Evolutionary conservation across 2,329 filamentous ascomycete species (phyloP).

Genomic region (Trichoderma oligosporum): DNA sequence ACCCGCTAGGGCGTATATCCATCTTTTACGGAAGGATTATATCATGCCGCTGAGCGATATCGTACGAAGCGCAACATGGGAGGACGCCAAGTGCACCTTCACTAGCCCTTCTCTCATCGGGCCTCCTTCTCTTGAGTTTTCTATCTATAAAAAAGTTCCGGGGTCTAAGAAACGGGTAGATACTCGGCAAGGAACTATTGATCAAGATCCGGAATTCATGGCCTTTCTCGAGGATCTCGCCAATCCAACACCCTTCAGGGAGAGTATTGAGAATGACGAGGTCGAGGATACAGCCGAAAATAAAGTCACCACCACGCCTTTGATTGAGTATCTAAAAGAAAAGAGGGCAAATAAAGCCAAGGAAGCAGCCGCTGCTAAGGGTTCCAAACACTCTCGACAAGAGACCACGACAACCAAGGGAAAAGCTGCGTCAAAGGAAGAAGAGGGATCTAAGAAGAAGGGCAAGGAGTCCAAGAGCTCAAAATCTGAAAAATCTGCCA

Average conservation of each 20-base stretch:
- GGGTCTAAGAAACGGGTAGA: conserved; percentile 71
- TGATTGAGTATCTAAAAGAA: conserved; percentile 86
- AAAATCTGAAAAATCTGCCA: conserved; percentile 46
- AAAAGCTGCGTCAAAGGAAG: conserved; percentile 42
- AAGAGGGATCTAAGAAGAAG: conserved; percentile 59
- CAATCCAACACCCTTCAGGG: conserved; percentile 55
- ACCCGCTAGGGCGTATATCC: conserved; percentile 77
- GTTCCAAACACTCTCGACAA: conserved; percentile 53
- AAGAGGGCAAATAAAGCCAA: conserved; percentile 77
- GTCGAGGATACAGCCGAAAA: conserved; percentile 43
- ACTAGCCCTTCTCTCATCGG: conserved; percentile 70
- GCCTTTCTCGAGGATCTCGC: conserved; percentile 85
- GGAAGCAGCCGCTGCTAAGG: conserved; percentile 42
- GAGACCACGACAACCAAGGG: conserved; percentile 51
- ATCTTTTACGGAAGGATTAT: conserved; percentile 68
- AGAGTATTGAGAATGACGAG: conserved; percentile 40
- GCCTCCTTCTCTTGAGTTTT: conserved; percentile 75
- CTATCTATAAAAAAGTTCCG: conserved; percentile 79
- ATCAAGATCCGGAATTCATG: conserved; percentile 95
- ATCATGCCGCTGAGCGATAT: conserved; percentile 64
- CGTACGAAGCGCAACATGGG: conserved; percentile 67
- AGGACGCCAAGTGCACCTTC: conserved; percentile 75
- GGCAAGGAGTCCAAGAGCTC: conserved; percentile 57
- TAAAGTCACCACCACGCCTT: conserved; percentile 75
- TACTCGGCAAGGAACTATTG: conserved; percentile 86